phyloP scores from a whole-genome alignment of 1,284 basidiomycete genomes.

The Papiliotrema fonsecae region DNA sequence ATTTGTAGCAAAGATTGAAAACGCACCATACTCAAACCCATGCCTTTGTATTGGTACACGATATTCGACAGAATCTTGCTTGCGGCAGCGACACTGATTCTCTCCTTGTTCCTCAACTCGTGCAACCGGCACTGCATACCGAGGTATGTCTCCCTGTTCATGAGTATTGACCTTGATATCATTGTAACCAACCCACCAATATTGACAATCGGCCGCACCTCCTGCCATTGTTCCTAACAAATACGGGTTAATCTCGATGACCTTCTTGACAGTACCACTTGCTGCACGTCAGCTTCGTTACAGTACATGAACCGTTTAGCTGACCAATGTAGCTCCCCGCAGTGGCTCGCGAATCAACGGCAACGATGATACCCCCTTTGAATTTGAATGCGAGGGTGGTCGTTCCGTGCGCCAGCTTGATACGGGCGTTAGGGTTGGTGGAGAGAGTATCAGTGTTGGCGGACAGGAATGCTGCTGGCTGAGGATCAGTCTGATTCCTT shows the following conservation, averaged over 20 bases:
- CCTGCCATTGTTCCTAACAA: constrained; percentile 98
- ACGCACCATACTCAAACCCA: constrained; percentile 94
- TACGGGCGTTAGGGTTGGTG: constrained; percentile 78
- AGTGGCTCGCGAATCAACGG: constrained; percentile 95
- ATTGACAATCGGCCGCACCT: constrained; percentile 69
- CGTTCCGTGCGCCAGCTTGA: constrained; percentile 98
- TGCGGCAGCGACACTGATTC: constrained; percentile 97
- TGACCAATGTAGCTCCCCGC: constrained; percentile 93
- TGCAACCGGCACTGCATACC: constrained; percentile 96
- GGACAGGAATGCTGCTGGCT: constrained; percentile 86
- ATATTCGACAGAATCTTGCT: constrained; percentile 97
- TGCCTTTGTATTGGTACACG: constrained; percentile 97
- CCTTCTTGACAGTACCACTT: constrained; percentile 94
- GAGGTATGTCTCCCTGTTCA: constrained; percentile 85
- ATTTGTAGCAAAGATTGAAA: neutral
- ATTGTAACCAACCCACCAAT: constrained; percentile 46
- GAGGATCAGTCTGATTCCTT: neutral
- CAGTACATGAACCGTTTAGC: constrained; percentile 27
- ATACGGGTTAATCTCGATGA: constrained; percentile 99
- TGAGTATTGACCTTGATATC: constrained; percentile 1
- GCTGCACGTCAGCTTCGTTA: constrained; percentile 53
- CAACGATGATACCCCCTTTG: constrained; percentile 93
- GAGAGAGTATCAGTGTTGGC: constrained; percentile 89
- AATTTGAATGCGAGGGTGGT: constrained; percentile 98
- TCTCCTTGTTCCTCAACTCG: constrained; percentile 93